These are phyloP conservation scores for Chaetoceros muelleri DNA, from an alignment of 108 stramenopile genomes.

Conservation along the genomic window DNA sequence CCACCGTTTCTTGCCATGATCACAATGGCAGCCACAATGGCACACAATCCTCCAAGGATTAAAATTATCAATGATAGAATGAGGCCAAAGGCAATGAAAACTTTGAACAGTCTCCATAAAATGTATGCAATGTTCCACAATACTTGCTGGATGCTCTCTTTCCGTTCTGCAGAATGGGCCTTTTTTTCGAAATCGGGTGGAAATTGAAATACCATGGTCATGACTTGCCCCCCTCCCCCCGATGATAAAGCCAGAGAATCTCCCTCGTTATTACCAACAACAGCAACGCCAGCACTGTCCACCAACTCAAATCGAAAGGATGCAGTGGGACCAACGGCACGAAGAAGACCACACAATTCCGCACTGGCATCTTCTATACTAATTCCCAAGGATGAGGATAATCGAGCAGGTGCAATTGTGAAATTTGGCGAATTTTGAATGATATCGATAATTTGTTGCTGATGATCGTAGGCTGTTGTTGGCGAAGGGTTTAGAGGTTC, in stretches of 20 bases:
- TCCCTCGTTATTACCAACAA: neutral
- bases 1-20: conserved; percentile 47
- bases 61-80: conserved; percentile 64
- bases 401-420: conserved; percentile 49
- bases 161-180: conserved; percentile 23
- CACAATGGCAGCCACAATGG: conserved; percentile 61
- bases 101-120: conserved; percentile 34
- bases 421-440: conserved; percentile 16
- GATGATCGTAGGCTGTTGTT: too few relatives aligned
- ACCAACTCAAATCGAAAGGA: conserved; percentile 58
- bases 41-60: conserved; percentile 42
- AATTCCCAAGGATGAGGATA: conserved; percentile 60
- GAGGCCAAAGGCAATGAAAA: conserved; percentile 71
- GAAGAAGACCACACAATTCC: conserved; percentile 63
- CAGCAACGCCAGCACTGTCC: neutral
- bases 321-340: conserved; percentile 62
- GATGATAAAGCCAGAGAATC: too few relatives aligned
- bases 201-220: conserved; percentile 72
- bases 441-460: conserved; percentile 10
- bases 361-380: conserved; percentile 65
- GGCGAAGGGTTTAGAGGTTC: neutral
- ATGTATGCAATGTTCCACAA: conserved; percentile 11
- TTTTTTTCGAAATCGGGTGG: conserved; percentile 59
- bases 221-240: conserved; percentile 3
- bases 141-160: conserved; percentile 22